Evolutionary conservation across 306 rosid genomes (phyloP), one percentile per base, ranked within the genome.

Genomic region (Canavalia gladiata): DNA sequence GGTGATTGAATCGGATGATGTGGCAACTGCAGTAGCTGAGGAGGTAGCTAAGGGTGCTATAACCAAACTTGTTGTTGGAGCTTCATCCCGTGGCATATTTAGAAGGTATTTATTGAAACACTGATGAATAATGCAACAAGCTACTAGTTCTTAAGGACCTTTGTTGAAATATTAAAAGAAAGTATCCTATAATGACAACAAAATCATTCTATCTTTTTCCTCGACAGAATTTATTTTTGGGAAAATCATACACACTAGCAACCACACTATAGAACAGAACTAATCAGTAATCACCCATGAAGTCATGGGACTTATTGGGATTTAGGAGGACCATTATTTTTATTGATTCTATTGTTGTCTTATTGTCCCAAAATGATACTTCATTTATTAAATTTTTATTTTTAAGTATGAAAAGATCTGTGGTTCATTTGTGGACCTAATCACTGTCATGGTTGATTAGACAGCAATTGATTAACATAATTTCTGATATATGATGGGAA

Each of bases 1-100:
- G 34, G 75, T 90, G 73, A 82, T 90, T 60, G 98, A 96, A 92
- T 92, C 99, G 13, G 92, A 92, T 76, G 92, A 90, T 77, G 91
- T 96, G 54, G 90, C 86, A 33, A 66, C 54, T 75, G 94, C 99
- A 71, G 82, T 96, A 54, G 90, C 95, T 13, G 87, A 88, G 85
- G 97, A 90, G 87, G 86, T 92, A 72, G 81, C 92, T 45, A 90
- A 87, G 83, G 83, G 76, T 78, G 77, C 67, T 8, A 87, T 87
- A 75, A 83, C 82, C 55, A 87, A 89, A 74, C 91, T 96, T 54
- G 96, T 96, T 41, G 85, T 96, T 30, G 99, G 98, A 75, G 90
- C 95, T 73, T 88, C 99, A 63, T 89, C 97, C 42, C 84, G 86
- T 31, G 80, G 92, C 83, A 34, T 96, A 76, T 96, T 96, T 81